phyloP scores from a whole-genome alignment of 257 asterid species.

The Plantago ovata region DNA sequence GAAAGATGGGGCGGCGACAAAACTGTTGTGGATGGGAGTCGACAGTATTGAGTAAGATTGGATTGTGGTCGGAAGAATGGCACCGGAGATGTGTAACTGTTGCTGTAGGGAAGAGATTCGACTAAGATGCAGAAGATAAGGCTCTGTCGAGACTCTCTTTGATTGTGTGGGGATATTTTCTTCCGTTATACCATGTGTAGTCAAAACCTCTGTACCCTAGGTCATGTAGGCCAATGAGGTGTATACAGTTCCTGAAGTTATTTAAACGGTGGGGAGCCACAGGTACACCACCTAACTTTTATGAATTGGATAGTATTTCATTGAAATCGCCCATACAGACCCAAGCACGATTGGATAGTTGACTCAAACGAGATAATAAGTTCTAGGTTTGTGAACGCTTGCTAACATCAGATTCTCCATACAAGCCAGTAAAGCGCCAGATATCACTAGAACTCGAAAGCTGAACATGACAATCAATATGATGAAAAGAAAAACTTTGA shows the following conservation, averaged over 20 bases:
- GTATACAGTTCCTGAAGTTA: background rate
- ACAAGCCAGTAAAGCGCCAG: background rate
- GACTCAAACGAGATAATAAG: background rate
- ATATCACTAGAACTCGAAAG: too few species aligned
- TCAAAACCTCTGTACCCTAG: background rate
- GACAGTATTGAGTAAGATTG: background rate
- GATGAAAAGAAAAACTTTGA: background rate
- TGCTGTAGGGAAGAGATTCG: background rate
- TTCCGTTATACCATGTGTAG: background rate
- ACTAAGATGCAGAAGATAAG: background rate
- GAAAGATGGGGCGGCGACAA: background rate
- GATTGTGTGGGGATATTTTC: background rate
- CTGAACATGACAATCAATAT: background rate
- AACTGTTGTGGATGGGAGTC: background rate
- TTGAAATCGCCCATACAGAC: too few species aligned
- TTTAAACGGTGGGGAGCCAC: background rate
- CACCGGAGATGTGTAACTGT: background rate
- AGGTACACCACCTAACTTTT: background rate
- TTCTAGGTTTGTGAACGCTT: background rate
- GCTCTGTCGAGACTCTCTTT: background rate
- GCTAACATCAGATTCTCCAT: background rate
- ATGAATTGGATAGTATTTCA: background rate
- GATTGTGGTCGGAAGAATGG: background rate
- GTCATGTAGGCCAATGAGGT: background rate
- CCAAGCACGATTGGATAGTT: background rate